Evolutionary conservation across 148 eudicot genomes (phyloP), one percentile per base, ranked within the genome.

Genomic region (Camellia granthamiana): DNA sequence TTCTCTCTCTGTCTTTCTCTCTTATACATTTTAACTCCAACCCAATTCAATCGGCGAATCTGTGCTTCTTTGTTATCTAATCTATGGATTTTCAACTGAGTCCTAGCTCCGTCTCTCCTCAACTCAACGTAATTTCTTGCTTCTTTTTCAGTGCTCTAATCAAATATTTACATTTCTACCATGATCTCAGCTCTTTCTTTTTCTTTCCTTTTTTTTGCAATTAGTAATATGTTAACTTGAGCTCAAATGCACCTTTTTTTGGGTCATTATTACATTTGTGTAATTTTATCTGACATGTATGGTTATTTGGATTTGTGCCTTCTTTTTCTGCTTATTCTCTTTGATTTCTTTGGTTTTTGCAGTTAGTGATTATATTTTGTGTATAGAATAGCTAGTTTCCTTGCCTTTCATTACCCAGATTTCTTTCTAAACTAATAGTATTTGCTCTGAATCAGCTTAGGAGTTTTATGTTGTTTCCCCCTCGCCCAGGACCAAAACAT

Each of bases 31-130:
- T 23, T 19, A 7, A 30, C 7, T 16, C 42, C 38, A 49, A 52
- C 15, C 42, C 60, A 19, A 1, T 70, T 70, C 23, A 6, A 41
- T 3, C 3, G 41, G 4, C 76, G 7, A 61, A 74, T 77, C 18
- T 76, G 23, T 16, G 56, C 23, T 11, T 54, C 30, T 7, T 16
- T 16, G 42, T 51, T 7, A 2, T 51, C 15, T 52, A 47, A 42
- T 65, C 59, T 66, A 66, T 78, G 73, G 64, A 66, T 43, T 69
- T 69, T 78, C 63, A 10, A 42, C 30, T 30, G 54, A 52, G 42
- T 41, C 47, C 69, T 78, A 63, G 38, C 15, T 67, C 80, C 30
- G 6, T 43, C 51, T 69, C 80, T 66, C 47, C 30, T 66, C 23
- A 55, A 30, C 16, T 78, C 46, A 54, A 78, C 73, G 80, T 78